These are phyloP conservation scores for Phytopythium delawarense DNA, from an alignment of 352 stramenopile genomes.

Conservation along the genomic window DNA sequence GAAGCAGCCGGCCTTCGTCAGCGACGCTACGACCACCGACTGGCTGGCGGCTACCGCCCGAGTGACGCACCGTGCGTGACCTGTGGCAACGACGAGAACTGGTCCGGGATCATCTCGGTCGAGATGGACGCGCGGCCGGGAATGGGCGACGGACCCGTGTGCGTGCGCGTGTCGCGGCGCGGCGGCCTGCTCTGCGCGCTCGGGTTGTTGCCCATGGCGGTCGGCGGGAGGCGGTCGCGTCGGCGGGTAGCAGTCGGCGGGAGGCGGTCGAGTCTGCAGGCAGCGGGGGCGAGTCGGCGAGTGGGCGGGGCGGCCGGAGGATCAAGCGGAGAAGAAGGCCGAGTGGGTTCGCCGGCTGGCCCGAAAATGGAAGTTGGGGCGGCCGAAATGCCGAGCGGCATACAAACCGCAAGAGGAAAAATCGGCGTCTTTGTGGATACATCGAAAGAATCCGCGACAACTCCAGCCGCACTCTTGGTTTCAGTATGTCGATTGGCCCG, in stretches of 20 bases:
- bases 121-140: slow-evolving; percentile 14
- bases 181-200: slow-evolving; percentile 6
- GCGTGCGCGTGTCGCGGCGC: slow-evolving; percentile 17
- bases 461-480: too few species aligned
- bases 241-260: not conserved
- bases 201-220: slow-evolving; percentile 23
- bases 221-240: not conserved
- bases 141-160: slow-evolving; percentile 34
- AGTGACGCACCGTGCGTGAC: slow-evolving; percentile 40
- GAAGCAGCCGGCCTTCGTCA: not conserved
- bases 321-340: too few species aligned
- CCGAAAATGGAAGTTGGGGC: not conserved
- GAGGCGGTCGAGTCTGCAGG: not conserved
- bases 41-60: not conserved
- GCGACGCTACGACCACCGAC: too few species aligned
- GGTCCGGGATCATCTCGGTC: slow-evolving; percentile 58
- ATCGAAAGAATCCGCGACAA: too few species aligned
- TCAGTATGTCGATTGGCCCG: too few species aligned
- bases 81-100: slow-evolving; percentile 64
- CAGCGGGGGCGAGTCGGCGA: not conserved
- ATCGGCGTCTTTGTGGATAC: too few species aligned
- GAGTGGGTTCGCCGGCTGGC: not conserved
- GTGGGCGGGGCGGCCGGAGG: not conserved
- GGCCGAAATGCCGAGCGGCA: not conserved
- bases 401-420: too few species aligned